Base-by-base conservation (phyloP, 192 early-diverging fungal species). In the Backusella tuberculispora region DNA sequence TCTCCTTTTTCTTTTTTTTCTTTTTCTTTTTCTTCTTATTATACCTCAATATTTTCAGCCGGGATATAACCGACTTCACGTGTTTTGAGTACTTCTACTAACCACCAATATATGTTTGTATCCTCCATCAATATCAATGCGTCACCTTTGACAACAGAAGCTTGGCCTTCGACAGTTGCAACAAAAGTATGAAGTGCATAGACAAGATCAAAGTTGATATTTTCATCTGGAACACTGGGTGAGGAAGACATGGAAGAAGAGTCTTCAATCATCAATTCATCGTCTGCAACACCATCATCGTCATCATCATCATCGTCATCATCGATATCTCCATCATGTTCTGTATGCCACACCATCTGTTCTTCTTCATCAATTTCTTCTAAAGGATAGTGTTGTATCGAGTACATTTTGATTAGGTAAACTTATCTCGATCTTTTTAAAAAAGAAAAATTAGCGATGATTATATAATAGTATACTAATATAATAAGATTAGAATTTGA, bases 111-210 rank as follows among this genome's bases (percentile, higher is more conserved):
- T 5, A 85, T 89, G 77, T 95, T 94, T 43, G 87, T 81, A 73
- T 95, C 93, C 73, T 95, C 93, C 65, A 95, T 77, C 56, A 95
- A 77, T 68, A 91, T 89, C 64, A 95, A 66, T 8, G 85, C 80
- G 64, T 95, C 92, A 29, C 90, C 90, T 45, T 88, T 89, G 34
- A 90, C 81, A 6, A 93, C 93, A 24, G 85, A 90, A 13, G 90
- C 90, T 69, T 94, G 93, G 4, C 93, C 93, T 73, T 95, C 93
- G 26, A 94, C 85, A 10, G 88, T 95, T 0, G 91, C 92, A 2
- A 89, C 88, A 86, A 95, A 95, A 6, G 92, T 94, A 65, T 91
- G 91, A 63, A 93, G 85, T 14, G 93, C 92, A 76, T 95, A 95
- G 14, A 95, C 92, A 40, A 88, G 78, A 44, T 82, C 83, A 83